Conservation (phyloP, 116 monocot genomes). For the Phalaenopsis hybrid region DNA sequence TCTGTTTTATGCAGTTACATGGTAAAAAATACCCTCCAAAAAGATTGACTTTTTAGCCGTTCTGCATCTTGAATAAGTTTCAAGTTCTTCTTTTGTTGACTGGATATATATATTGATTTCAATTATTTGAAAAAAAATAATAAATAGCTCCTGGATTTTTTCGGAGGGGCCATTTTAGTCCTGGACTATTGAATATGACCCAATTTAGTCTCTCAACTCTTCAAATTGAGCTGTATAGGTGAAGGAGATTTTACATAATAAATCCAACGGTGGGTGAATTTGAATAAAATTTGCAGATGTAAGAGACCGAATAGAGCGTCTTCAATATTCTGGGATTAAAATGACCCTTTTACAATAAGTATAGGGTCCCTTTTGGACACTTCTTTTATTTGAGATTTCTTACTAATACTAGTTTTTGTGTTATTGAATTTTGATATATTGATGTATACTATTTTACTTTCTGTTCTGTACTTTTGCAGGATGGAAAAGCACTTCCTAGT, state of each 20-base stretch:
- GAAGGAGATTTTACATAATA: no score
- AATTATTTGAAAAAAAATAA: not conserved
- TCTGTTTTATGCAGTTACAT: not conserved
- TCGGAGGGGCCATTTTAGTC: no score
- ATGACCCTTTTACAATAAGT: no score
- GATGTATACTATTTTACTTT: not conserved
- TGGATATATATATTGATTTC: not conserved
- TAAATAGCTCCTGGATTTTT: no score
- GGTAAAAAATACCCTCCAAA: not conserved
- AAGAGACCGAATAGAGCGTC: no score
- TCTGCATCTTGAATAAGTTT: not conserved
- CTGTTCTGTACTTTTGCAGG: constrained; percentile 30
- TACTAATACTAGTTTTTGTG: not conserved
- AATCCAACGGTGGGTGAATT: no score
- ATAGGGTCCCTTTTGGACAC: no score
- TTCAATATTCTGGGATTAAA: no score
- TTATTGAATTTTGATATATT: constrained; percentile 3
- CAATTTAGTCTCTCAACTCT: no score
- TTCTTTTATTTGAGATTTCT: not conserved
- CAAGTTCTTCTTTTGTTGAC: not conserved
- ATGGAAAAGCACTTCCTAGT: constrained; percentile 67
- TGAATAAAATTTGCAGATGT: no score
- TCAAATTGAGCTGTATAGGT: no score
- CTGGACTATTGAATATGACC: no score
- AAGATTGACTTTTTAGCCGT: not conserved